Percentiles rank a stretch among this genome's conserved stretches.
Evolutionary conservation across 805 yeast species (phyloP).

Genomic region (Lipomyces sp.): DNA sequence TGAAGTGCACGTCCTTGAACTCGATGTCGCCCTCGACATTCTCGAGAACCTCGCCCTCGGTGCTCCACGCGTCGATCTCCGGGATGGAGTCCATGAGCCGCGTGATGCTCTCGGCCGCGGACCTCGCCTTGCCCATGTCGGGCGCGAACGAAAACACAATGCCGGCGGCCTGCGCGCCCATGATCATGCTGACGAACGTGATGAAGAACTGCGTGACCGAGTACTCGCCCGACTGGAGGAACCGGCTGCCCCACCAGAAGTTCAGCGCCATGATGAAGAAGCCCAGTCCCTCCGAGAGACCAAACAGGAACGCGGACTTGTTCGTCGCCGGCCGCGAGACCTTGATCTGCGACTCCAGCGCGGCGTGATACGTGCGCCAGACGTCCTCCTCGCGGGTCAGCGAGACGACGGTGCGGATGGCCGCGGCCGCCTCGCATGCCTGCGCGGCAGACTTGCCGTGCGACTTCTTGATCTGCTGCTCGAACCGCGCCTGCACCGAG

Average conservation of each 20-base stretch:
- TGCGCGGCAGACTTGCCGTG: conserved; percentile 43
- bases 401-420: conserved; percentile 45
- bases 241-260: conserved; percentile 45
- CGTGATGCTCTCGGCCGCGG: conserved; percentile 39
- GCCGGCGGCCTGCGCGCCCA: conserved; percentile 46
- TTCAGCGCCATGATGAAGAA: conserved; percentile 44
- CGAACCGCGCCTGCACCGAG: conserved; percentile 36
- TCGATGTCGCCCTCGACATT: conserved; percentile 51
- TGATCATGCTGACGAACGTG: conserved; percentile 40
- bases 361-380: conserved; percentile 32
- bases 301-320: conserved; percentile 17
- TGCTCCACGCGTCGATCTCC: conserved; percentile 37
- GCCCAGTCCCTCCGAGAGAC: conserved; percentile 40
- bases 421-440: conserved; percentile 43
- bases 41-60: conserved; percentile 27
- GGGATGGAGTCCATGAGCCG: conserved; percentile 38
- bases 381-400: conserved; percentile 44
- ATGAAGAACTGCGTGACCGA: conserved; percentile 39
- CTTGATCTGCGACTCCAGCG: conserved; percentile 20
- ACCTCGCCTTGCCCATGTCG: conserved; percentile 44
- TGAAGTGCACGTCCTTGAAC: conserved; percentile 42
- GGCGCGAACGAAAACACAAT: conserved; percentile 43
- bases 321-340: conserved; percentile 10
- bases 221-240: conserved; percentile 36
- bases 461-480: conserved; percentile 39